A percentile compares a stretch with the other conserved stretches of the same genome.
phyloP scores from a whole-genome alignment of 164 flowering plant genomes.

The Vitis rotundifolia region DNA sequence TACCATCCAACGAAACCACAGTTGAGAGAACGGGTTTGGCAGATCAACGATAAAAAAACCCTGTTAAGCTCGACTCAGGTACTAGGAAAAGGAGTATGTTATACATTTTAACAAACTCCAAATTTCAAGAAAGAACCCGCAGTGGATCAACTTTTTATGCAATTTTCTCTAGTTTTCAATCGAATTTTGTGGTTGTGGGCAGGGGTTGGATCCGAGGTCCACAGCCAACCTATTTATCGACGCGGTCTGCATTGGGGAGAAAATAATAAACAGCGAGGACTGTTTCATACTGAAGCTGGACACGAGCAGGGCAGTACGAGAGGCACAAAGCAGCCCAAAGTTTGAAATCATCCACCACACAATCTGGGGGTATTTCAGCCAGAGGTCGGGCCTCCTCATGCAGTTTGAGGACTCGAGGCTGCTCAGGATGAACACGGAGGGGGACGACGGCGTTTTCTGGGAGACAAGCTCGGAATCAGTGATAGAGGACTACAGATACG shows the following conservation, averaged over 20 bases:
- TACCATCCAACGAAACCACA: too few species aligned
- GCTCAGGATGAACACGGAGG: constrained; percentile 33
- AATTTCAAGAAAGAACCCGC: too few species aligned
- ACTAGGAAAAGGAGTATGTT: too few species aligned
- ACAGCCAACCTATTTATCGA: constrained; percentile 42
- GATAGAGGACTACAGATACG: constrained; percentile 58
- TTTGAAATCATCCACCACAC: constrained; percentile 58
- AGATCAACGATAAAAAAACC: too few species aligned
- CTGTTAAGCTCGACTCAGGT: too few species aligned
- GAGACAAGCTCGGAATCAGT: constrained; percentile 74
- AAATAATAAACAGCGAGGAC: constrained; percentile 40
- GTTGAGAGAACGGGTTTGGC: too few species aligned
- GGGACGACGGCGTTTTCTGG: constrained; percentile 61
- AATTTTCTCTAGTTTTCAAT: not conserved
- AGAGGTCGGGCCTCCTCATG: constrained; percentile 66
- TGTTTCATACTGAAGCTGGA: constrained; percentile 55
- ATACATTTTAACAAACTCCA: too few species aligned
- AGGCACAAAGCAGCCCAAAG: constrained; percentile 47
- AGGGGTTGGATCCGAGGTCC: constrained; percentile 56
- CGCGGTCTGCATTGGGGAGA: constrained; percentile 55
- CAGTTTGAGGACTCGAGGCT: constrained; percentile 76
- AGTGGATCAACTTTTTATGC: not conserved
- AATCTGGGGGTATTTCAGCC: constrained; percentile 67
- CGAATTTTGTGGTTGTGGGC: not conserved
- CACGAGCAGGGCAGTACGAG: constrained; percentile 40